Conservation (phyloP, 805 yeast genomes). For the Zygosaccharomyces kombuchaensis region DNA sequence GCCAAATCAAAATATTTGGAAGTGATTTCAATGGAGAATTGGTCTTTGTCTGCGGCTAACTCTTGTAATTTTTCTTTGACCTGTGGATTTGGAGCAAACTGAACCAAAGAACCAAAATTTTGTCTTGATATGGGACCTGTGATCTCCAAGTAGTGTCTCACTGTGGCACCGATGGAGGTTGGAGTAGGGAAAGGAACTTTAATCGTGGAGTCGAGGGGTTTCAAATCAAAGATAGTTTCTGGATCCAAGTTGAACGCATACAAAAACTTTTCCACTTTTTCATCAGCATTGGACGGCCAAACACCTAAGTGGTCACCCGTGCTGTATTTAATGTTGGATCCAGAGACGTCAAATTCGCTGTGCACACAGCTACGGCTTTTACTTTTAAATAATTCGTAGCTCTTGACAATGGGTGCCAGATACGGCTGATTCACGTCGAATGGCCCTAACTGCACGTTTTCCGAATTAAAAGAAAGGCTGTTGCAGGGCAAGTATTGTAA, state of each 20-base stretch:
- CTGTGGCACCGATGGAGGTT: conserved; percentile 81
- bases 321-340: conserved; percentile 70
- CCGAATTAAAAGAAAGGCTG: conserved; percentile 35
- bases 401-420: conserved; percentile 56
- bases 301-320: conserved; percentile 96
- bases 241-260: conserved; percentile 55
- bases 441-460: conserved; percentile 56
- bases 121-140: conserved; percentile 93
- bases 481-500: conserved; percentile 44
- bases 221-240: conserved; percentile 56
- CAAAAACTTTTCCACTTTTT: conserved; percentile 64
- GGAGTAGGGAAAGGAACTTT: conserved; percentile 67
- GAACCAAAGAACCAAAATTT: conserved; percentile 63
- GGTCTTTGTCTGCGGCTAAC: conserved; percentile 63
- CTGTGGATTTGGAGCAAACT: conserved; percentile 72
- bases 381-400: conserved; percentile 69
- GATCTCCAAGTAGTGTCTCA: conserved; percentile 85
- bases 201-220: conserved; percentile 66
- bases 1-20: conserved; percentile 64
- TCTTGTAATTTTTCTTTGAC: conserved; percentile 37
- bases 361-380: conserved; percentile 77
- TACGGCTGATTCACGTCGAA: conserved; percentile 79
- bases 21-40: conserved; percentile 63
- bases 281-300: conserved; percentile 87
- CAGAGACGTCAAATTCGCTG: conserved; percentile 78